Percentiles rank a stretch among this genome's conserved stretches.
These are phyloP conservation scores for Anastatica hierochuntica DNA, from an alignment of 345 rosid species.

Conservation along the genomic window DNA sequence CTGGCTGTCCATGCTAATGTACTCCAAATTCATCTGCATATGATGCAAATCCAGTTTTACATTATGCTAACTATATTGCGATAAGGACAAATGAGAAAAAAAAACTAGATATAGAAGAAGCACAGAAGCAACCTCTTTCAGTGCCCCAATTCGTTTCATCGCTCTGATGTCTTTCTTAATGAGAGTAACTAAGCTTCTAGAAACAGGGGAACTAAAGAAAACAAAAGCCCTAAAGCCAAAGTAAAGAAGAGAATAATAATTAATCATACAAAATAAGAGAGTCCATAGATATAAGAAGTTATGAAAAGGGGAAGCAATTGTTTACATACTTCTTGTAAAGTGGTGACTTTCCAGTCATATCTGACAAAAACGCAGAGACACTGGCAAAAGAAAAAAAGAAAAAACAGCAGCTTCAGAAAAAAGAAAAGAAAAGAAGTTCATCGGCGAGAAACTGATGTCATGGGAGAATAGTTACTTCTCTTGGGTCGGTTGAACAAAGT, in stretches of 20 bases:
- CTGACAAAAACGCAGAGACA: conserved; percentile 70
- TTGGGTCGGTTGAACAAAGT: conserved; percentile 82
- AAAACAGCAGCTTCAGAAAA: background rate
- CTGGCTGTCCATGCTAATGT: conserved; percentile 84
- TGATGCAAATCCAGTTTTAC: background rate
- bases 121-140: conserved; percentile 60
- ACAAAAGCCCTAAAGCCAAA: conserved; percentile 68
- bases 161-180: conserved; percentile 70
- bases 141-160: conserved; percentile 72
- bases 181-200: conserved; percentile 62
- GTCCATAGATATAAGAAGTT: background rate
- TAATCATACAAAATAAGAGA: background rate
- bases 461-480: conserved; percentile 45
- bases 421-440: background rate
- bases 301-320: background rate
- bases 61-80: background rate
- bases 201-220: conserved; percentile 87
- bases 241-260: background rate
- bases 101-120: background rate
- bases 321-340: conserved; percentile 79
- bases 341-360: conserved; percentile 86
- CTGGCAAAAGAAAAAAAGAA: conserved; percentile 33
- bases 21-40: conserved; percentile 98
- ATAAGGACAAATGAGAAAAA: conserved; percentile 1
- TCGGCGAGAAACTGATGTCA: background rate